These are phyloP conservation scores for Hysterium pulicare DNA, from an alignment of 2,329 filamentous ascomycete genomes.

Conservation along the genomic window DNA sequence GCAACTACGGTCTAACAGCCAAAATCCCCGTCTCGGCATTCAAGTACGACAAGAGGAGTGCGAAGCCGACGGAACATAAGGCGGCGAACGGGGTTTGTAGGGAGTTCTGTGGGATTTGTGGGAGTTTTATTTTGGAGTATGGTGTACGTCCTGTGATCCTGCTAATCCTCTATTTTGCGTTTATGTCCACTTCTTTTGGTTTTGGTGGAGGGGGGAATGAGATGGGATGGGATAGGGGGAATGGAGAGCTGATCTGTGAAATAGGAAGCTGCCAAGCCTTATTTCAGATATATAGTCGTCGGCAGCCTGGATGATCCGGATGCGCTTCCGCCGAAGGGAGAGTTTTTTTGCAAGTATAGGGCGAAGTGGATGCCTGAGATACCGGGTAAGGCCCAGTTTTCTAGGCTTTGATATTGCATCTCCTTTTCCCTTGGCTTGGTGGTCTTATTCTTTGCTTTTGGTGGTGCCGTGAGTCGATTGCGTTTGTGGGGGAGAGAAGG, in stretches of 20 bases:
- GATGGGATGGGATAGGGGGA: background rate
- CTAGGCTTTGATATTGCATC: background rate
- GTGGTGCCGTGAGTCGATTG: too few species aligned
- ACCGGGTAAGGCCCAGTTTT: constrained; percentile 18
- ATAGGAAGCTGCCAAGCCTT: constrained; percentile 20
- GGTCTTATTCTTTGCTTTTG: background rate
- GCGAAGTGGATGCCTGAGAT: constrained; percentile 22
- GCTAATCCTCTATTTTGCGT: background rate
- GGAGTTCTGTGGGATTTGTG: constrained; percentile 54
- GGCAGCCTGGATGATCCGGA: constrained; percentile 23
- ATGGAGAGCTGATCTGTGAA: background rate
- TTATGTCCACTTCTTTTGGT: background rate
- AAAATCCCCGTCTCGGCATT: constrained; percentile 48
- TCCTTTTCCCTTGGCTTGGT: too few species aligned
- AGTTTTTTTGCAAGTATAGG: constrained; percentile 65
- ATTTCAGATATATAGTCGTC: constrained; percentile 20
- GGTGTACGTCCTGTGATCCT: constrained; percentile 31
- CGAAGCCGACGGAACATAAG: constrained; percentile 34
- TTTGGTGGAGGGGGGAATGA: background rate
- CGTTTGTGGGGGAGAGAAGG: too few species aligned
- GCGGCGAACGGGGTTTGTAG: constrained; percentile 52
- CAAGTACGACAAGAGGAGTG: constrained; percentile 28
- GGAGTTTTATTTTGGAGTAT: constrained; percentile 52
- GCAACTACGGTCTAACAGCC: constrained; percentile 51
- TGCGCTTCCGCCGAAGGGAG: constrained; percentile 49